Evolutionary conservation across 306 rosid species (phyloP), one percentile per base, ranked within the genome.

Genomic region (Crataegus laevigata): DNA sequence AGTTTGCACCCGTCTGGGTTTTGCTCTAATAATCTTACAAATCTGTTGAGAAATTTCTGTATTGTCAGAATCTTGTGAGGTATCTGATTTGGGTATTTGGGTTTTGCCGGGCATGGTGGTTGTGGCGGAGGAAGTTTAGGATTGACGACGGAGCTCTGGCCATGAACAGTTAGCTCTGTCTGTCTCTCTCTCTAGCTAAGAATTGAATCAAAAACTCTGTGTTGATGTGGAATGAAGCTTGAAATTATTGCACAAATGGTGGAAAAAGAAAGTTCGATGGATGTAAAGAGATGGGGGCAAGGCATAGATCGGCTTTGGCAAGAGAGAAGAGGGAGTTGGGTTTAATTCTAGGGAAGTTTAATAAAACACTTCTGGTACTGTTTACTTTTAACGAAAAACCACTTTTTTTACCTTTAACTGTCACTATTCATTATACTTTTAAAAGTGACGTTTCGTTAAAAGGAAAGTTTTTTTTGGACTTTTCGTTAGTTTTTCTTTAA

Each of bases 1-100:
- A 40, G 88, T 86, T 38, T 82, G 78, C 82, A 90, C 96, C 94
- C 98, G 88, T 71, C 86, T 80, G n/a, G 91, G 85, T 75, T 74
- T 85, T 36, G 81, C 84, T 76, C 91, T 84, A 24, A 89, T 88
- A 52, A 87, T 79, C 69, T 61, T 75, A 78, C 87, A 87, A 69
- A 90, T 79, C 57, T 93, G 85, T 71, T 59, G 78, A 57, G 84
- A 82, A 5, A 84, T 42, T 40, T 78, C 72, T 22, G 67, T 29
- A 54, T 82, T 71, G 54, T 75, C 86, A 18, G 58, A 73, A 18
- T 80, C 85, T 15, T 5, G 83, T 50, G 58, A 85, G 74, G 82
- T 62, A 76, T 60, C 92, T 87, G 29, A 88, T 63, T 54, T 80
- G 89, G 58, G 66, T 40, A 22, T 66, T 60, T 47, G 73, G 72